Percentiles rank a stretch among this genome's conserved stretches.
These are phyloP conservation scores for Dioscorea dumetorum DNA, from an alignment of 106 monocot species.

Conservation along the genomic window DNA sequence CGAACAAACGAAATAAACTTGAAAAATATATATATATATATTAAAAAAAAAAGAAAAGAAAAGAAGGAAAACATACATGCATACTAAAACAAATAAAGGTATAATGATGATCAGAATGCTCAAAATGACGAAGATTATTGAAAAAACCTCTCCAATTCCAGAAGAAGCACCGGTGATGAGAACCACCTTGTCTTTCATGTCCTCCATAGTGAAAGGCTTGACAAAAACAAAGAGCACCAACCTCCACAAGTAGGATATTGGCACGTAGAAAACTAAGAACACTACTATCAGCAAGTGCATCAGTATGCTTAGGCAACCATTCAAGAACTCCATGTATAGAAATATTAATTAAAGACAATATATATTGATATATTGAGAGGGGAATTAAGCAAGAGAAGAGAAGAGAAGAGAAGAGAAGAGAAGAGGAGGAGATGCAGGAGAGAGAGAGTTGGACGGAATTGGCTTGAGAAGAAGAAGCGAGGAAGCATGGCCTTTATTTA, in stretches of 20 bases:
- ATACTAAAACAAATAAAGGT: not conserved
- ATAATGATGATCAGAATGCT: not conserved
- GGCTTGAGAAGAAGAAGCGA: too few relatives aligned
- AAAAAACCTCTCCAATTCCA: constrained; percentile 78
- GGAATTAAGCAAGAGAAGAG: not conserved
- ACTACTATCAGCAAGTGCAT: constrained; percentile 28
- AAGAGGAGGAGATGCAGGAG: not conserved
- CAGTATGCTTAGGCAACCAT: constrained; percentile 23
- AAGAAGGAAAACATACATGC: not conserved
- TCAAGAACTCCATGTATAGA: constrained; percentile 33
- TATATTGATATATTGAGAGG: not conserved
- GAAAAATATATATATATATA: too few relatives aligned
- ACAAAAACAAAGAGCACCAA: constrained; percentile 19
- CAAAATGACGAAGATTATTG: not conserved
- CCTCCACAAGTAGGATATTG: constrained; percentile 30
- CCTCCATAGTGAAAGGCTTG: constrained; percentile 32
- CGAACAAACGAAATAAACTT: too few relatives aligned
- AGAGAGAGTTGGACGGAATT: too few relatives aligned
- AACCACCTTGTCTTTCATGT: constrained; percentile 54
- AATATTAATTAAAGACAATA: too few relatives aligned
- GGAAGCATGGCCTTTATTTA: too few relatives aligned
- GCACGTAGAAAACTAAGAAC: constrained; percentile 36
- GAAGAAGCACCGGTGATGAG: constrained; percentile 91
- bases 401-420: not conserved
- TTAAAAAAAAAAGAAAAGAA: too few relatives aligned